Conservation (phyloP, 768 basidiomycete genomes). For the Boletus rufocinnamomeus region DNA sequence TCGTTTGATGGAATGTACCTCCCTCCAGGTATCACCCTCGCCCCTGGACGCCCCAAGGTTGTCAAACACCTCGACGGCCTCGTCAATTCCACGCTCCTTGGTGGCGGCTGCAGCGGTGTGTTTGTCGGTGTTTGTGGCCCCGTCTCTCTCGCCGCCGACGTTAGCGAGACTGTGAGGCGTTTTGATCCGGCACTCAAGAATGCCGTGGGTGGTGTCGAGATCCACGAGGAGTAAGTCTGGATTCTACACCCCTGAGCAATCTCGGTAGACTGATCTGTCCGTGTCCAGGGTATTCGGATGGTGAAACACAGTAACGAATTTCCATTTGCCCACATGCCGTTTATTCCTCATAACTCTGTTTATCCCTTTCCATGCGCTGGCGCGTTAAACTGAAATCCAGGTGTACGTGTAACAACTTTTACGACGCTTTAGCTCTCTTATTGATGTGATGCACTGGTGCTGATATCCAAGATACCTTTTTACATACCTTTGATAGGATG, state of each 20-base stretch:
- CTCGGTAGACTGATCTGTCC: background rate
- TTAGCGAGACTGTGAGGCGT: conserved; percentile 33
- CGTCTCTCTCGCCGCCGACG: conserved; percentile 33
- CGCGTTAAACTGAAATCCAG: background rate
- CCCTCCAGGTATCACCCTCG: conserved; percentile 45
- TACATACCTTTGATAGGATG: background rate
- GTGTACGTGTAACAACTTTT: background rate
- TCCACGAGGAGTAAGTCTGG: conserved; percentile 39
- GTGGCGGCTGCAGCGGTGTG: conserved; percentile 38
- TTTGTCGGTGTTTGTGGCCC: conserved; percentile 49
- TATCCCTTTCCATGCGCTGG: background rate
- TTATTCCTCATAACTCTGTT: background rate
- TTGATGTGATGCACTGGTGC: background rate
- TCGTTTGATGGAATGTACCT: conserved; percentile 33
- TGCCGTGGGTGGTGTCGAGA: conserved; percentile 41
- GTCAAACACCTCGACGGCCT: conserved; percentile 46
- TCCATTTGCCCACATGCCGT: background rate
- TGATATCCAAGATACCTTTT: background rate
- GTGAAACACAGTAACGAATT: background rate
- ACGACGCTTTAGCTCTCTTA: background rate
- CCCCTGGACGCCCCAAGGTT: conserved; percentile 55
- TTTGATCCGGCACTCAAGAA: conserved; percentile 32
- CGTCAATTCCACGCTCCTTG: conserved; percentile 40
- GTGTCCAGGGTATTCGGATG: conserved; percentile 14
- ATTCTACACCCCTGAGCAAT: conserved; percentile 10